A percentile compares a stretch with the other conserved stretches of the same genome.
Conservation (phyloP, 768 basidiomycete genomes). For the Tulasnella sp. region DNA sequence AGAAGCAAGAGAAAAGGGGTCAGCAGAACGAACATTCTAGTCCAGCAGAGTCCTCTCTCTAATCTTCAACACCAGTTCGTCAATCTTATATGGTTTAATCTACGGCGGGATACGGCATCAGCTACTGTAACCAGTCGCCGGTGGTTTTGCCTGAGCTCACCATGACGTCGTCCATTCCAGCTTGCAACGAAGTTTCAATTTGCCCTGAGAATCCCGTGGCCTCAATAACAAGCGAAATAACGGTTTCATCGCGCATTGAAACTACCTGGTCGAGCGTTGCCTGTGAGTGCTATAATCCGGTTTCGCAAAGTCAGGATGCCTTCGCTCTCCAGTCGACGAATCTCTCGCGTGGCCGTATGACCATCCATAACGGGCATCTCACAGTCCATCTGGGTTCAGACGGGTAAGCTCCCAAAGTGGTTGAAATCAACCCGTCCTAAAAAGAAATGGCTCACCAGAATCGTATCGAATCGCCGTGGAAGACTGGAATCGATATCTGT, state of each 20-base stretch:
- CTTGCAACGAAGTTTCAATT: slow-evolving; percentile 33
- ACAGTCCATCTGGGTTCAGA: slow-evolving; percentile 34
- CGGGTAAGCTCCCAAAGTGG: neutral
- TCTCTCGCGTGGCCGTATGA: slow-evolving; percentile 33
- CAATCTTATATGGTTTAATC: slow-evolving; percentile 37
- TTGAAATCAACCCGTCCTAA: neutral
- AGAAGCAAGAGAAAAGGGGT: neutral
- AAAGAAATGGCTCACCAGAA: slow-evolving; percentile 33
- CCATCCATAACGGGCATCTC: slow-evolving; percentile 38
- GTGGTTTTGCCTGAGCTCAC: slow-evolving; percentile 19
- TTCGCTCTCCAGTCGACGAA: slow-evolving; percentile 34
- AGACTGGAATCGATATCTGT: slow-evolving; percentile 10
- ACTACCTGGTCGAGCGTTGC: slow-evolving; percentile 33
- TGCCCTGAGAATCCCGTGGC: slow-evolving; percentile 24
- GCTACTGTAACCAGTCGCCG: neutral
- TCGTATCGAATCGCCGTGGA: slow-evolving; percentile 32
- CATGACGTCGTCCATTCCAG: slow-evolving; percentile 37
- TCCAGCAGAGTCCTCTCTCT: slow-evolving; percentile 16
- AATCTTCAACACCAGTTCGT: slow-evolving; percentile 34
- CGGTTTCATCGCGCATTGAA: neutral
- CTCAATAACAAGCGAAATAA: neutral
- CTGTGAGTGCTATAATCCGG: slow-evolving; percentile 35
- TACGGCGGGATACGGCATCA: neutral
- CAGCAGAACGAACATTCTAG: neutral
- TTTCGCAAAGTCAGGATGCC: slow-evolving; percentile 31